Evolutionary conservation across 2,329 filamentous ascomycete genomes (phyloP).

Genomic region (Cladobotryum protrusum): DNA sequence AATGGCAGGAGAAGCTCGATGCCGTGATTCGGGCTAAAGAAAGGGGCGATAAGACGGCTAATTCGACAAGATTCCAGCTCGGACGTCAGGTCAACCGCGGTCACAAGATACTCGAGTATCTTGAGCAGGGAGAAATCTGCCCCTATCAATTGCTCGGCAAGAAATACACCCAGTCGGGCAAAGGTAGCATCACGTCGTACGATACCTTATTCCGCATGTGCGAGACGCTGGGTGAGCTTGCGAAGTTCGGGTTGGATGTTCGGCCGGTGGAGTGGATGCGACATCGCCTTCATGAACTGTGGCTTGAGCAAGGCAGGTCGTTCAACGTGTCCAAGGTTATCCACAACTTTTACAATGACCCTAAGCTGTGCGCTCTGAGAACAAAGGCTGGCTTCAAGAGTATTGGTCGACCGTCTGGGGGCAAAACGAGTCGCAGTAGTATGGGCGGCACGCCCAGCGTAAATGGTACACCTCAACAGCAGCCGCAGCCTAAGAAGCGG

Average conservation of each 20-base stretch:
- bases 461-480: slow-evolving; percentile 17
- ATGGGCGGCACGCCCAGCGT: slow-evolving; percentile 15
- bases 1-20: slow-evolving; percentile 43
- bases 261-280: slow-evolving; percentile 51
- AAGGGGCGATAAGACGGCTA: slow-evolving; percentile 25
- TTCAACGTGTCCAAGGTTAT: slow-evolving; percentile 48
- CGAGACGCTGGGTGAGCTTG: slow-evolving; percentile 47
- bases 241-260: slow-evolving; percentile 47
- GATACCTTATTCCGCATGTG: slow-evolving; percentile 52
- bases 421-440: slow-evolving; percentile 28
- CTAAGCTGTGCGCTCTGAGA: slow-evolving; percentile 43
- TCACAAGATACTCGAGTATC: slow-evolving; percentile 44
- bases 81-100: slow-evolving; percentile 53
- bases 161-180: slow-evolving; percentile 38
- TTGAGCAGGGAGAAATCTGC: slow-evolving; percentile 45
- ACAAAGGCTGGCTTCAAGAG: slow-evolving; percentile 50
- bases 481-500: slow-evolving; percentile 24
- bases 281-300: slow-evolving; percentile 48
- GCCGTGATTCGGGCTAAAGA: slow-evolving; percentile 27
- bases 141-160: slow-evolving; percentile 53
- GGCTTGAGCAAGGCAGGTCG: slow-evolving; percentile 33
- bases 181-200: slow-evolving; percentile 42
- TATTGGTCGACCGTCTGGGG: slow-evolving; percentile 49
- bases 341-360: slow-evolving; percentile 51
- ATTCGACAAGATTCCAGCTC: slow-evolving; percentile 45